Evolutionary conservation across 1,284 basidiomycete genomes (phyloP), one percentile per base, ranked within the genome.

Genomic region (Trichosporon sp.): DNA sequence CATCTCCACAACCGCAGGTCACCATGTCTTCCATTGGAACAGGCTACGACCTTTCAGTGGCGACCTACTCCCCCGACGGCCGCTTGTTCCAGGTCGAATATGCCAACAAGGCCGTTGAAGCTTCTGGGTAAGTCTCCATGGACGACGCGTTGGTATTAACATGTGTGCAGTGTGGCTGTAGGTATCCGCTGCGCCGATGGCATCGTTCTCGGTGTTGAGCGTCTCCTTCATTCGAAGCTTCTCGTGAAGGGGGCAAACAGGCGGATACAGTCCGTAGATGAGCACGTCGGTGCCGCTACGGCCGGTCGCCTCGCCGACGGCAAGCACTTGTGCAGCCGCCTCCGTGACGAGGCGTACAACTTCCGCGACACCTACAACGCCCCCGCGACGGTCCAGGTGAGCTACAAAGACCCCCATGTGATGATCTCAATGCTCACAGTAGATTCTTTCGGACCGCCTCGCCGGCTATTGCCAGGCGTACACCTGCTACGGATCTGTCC

Each of bases 51-150:
- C 89, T 98, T 66, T 97, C 94, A 64, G 92, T 95, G 56, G 95
- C 92, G 75, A 99, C 95, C 58, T 99, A 99, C 84, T 97, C 94
- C 40, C 95, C 95, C 65, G 95, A 99, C 82, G 95, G 95, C 27
- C 88, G 96, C 71, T 93, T 99, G 78, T 99, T 99, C 79, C 95
- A 99, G 86, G 91, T 99, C 79, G 96, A 99, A 82, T 99, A 99
- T 78, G 96, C 96, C 59, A 89, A 88, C 82, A 99, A 99, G 82
- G 95, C 96, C 33, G 95, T 98, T 63, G 96, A 99, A 82, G 96
- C 96, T 81, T 93, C 95, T 44, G 96, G 96, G 88, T 92, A 69
- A 64, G 83, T 74, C 32, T 8, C 8, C 1, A n/a, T 9, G 25
- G 3, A 9, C 25, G 25, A 6, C 13, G 23, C 19, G 32, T 11